These are phyloP conservation scores for Monilinia fructicola DNA, from an alignment of 2,329 filamentous ascomycete genomes.

Conservation along the genomic window DNA sequence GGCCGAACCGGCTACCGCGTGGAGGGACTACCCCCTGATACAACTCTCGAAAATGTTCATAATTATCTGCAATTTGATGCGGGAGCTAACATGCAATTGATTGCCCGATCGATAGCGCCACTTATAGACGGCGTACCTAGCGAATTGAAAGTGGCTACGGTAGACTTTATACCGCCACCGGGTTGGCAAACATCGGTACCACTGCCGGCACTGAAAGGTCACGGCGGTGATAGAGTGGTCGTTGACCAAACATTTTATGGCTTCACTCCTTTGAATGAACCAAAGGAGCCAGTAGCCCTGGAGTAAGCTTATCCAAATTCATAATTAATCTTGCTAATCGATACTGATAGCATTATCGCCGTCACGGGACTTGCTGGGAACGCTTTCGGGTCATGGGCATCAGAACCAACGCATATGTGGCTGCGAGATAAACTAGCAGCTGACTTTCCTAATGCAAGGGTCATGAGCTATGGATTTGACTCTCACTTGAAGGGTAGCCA, in stretches of 20 bases:
- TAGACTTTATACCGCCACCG: slow-evolving; percentile 20
- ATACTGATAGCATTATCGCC: slow-evolving; percentile 38
- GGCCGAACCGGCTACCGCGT: slow-evolving; percentile 22
- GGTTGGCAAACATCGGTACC: slow-evolving; percentile 17
- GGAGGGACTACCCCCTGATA: slow-evolving; percentile 19
- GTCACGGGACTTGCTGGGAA: slow-evolving; percentile 47
- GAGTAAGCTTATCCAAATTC: slow-evolving; percentile 11
- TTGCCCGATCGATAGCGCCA: slow-evolving; percentile 19
- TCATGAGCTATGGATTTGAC: slow-evolving; percentile 41
- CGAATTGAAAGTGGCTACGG: slow-evolving; percentile 20
- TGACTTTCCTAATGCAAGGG: slow-evolving; percentile 37
- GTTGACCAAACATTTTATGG: slow-evolving; percentile 24
- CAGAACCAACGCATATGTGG: slow-evolving; percentile 41
- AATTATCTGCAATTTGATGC: slow-evolving; percentile 20
- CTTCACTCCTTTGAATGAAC: slow-evolving; percentile 20
- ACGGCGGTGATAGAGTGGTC: slow-evolving; percentile 12
- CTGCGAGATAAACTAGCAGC: slow-evolving; percentile 42
- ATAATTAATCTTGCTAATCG: not conserved
- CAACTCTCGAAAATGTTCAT: slow-evolving; percentile 17
- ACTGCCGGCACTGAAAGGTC: slow-evolving; percentile 16
- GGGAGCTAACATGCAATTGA: not conserved
- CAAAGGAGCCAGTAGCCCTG: slow-evolving; percentile 10
- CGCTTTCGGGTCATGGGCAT: slow-evolving; percentile 44
- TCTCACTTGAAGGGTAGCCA: slow-evolving; percentile 32
- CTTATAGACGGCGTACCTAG: slow-evolving; percentile 7